A percentile compares a stretch with the other conserved stretches of the same genome.
phyloP scores from a whole-genome alignment of 208 protist genomes.

The Trypanosoma caninum region DNA sequence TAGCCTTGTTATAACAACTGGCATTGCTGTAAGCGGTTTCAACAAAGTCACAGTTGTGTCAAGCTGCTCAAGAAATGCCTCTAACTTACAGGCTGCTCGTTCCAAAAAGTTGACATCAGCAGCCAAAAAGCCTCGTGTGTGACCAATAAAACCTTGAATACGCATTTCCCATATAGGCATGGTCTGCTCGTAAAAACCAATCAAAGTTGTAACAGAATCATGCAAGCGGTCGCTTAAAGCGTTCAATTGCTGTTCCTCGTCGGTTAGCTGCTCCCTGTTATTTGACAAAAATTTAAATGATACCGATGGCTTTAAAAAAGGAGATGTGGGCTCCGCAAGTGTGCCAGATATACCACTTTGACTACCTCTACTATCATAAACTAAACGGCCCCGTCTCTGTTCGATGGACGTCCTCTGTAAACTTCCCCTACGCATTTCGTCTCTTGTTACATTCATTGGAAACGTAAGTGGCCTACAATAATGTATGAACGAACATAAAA shows the following conservation, averaged over 20 bases:
- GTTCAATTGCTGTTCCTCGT: not conserved
- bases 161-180: conserved; percentile 7
- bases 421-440: too few relatives aligned
- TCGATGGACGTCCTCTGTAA: too few relatives aligned
- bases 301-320: too few relatives aligned
- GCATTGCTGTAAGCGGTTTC: not conserved
- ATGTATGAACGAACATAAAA: too few relatives aligned
- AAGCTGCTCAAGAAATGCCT: not conserved
- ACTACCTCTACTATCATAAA: too few relatives aligned
- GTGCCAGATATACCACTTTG: too few relatives aligned
- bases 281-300: too few relatives aligned
- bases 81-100: not conserved
- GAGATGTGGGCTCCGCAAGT: too few relatives aligned
- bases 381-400: too few relatives aligned
- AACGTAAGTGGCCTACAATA: too few relatives aligned
- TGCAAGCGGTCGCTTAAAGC: not conserved
- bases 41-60: not conserved
- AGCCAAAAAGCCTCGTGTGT: not conserved
- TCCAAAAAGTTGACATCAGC: conserved; percentile 15
- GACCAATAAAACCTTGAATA: not conserved
- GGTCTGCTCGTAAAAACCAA: conserved; percentile 9
- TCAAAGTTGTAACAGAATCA: not conserved
- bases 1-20: not conserved
- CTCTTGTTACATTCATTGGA: too few relatives aligned
- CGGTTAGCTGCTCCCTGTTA: not conserved